Evolutionary conservation across 371 early-diverging fungal species (phyloP).

Genomic region (Gilbertella persicaria): DNA sequence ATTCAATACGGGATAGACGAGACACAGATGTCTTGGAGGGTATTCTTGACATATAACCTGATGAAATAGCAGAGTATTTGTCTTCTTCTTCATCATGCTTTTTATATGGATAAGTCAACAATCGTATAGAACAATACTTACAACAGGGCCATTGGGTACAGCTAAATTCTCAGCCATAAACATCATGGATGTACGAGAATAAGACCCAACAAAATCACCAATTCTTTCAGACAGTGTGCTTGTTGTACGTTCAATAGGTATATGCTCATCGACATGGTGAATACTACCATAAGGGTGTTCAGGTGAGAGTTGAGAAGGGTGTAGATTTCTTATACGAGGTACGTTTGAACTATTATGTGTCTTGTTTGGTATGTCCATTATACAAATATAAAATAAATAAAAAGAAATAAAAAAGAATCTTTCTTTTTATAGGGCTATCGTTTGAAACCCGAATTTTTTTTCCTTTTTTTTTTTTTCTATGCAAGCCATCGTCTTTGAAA

Average conservation of each 20-base stretch:
- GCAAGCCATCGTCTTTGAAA: no score
- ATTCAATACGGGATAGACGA: conserved; percentile 13
- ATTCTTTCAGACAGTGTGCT: conserved; percentile 19
- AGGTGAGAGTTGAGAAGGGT: conserved; percentile 37
- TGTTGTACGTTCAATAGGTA: conserved; percentile 2
- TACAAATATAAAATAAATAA: no score
- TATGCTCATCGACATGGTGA: conserved; percentile 3
- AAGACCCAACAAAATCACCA: conserved; percentile 47
- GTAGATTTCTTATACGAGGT: conserved; percentile 23
- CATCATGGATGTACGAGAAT: conserved; percentile 52
- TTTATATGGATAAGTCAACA: background rate
- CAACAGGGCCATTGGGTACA: conserved; percentile 24
- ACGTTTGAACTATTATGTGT: background rate
- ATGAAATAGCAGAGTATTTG: conserved; percentile 22
- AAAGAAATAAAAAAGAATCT: no score
- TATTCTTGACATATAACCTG: conserved; percentile 24
- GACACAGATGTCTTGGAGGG: conserved; percentile 11
- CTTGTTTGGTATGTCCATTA: background rate
- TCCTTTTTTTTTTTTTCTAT: no score
- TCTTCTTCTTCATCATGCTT: conserved; percentile 40
- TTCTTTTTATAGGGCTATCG: no score
- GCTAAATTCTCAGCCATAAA: conserved; percentile 54
- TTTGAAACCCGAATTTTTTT: no score
- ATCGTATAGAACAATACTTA: conserved; percentile 1
- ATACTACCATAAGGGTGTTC: conserved; percentile 15